Base-by-base conservation (phyloP, 1,284 basidiomycete species). In the Cryptococcus hybrid region DNA sequence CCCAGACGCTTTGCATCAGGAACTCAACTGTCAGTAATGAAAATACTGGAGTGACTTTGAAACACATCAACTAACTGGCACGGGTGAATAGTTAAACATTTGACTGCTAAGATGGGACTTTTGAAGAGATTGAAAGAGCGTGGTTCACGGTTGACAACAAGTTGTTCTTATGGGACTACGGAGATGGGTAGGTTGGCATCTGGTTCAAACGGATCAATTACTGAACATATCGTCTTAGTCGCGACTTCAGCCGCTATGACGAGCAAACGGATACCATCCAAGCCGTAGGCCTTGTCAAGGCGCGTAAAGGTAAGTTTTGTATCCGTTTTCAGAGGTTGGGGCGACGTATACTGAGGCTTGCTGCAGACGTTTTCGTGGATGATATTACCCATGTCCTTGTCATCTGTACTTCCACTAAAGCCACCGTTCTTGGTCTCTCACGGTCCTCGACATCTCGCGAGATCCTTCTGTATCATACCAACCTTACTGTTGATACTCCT, bases 71-170 rank as follows among this genome's bases (percentile, higher is more conserved):
- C 24, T 24, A 24, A 24, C 24, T 24, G 24, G 24, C 36, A 38
- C 9, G 36, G 13, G 40, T 13, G 7, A 11, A 24, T 45, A 71
- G 69, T 62, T 58, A 73, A 76, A 48, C 64, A 73, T 47, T 60
- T 64, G 44, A 68, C 64, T 2, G 74, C 73, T 11, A 72, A 72
- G 49, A 93, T 96, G 89, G 95, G 95, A 8, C 78, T 99, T 55
- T 99, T 71, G 88, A 93, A 37, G 90, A 94, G 67, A 91, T 99
- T 62, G 91, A 92, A 66, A 84, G 93, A 51, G 94, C 91, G 0
- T 99, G 94, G 92, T 90, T 98, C 66, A 88, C 91, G 8, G 88
- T 98, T 61, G 92, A 97, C 80, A 88, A 95, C 76, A 90, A 91
- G 68, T 82, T 99, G 44, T 92, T 96, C 71, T 81, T 99, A 35